Evolutionary conservation across 1,284 basidiomycete species (phyloP), one percentile per base, ranked within the genome.

Genomic region (Mycosarcoma mackinlayi): DNA sequence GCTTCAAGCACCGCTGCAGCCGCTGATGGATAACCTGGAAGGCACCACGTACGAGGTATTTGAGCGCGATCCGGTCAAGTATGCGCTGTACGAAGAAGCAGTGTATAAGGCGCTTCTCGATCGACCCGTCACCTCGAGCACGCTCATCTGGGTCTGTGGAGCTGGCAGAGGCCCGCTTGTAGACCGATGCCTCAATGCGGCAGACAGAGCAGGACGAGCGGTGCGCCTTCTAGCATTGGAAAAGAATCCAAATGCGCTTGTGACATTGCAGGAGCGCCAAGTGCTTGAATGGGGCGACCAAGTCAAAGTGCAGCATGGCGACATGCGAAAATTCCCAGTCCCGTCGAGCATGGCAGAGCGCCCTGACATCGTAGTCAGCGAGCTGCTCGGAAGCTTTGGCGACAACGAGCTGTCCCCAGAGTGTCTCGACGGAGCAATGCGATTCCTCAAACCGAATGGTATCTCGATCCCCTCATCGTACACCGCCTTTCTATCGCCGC

Each of bases 391-490:
- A 5, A 94, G 92, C 8, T 98, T 99, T 84, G 96, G 95, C 5
- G 96, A 99, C 84, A 99, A 99, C 73, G 96, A 99, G 83, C 88
- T 98, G 39, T 94, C 92, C 79, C 96, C 96, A 0, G 96, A 99
- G 83, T 97, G 94, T 84, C 85, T 98, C 28, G 94, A 98, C 82
- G 94, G 94, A n/a, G 94, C 91, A 16, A 89, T 91, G 88, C 86
- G 94, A 41, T 94, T 82, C 53, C 49, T 81, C 39, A 81, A 81
- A 47, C 75, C 90, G 40, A 87, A 90, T 68, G 95, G 95, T 2
- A 92, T 98, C 73, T 98, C 94, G 0, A 98, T 99, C 71, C 96
- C 96, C 1, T 89, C 91, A 2, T 95, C 93, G 0, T 99, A 99
- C 83, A 93, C 92, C 9, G 92, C 95, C 1, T 92, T 93, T 84